phyloP scores from a whole-genome alignment of 495 filamentous ascomycete genomes.

The Bombardia bombarda region DNA sequence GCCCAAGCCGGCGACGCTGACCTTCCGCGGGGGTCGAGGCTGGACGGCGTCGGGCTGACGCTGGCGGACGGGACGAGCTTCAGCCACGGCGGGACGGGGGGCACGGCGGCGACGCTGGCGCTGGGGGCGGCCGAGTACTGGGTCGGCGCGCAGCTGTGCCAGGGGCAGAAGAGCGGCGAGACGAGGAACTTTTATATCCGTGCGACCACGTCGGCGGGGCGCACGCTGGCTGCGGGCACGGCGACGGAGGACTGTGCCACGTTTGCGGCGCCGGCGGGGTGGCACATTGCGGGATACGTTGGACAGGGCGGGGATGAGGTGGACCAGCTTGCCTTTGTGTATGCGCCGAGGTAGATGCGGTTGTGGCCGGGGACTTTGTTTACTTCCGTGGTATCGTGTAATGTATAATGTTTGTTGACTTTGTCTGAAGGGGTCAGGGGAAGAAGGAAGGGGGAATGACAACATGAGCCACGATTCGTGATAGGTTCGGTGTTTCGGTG shows the following conservation, averaged over 20 bases:
- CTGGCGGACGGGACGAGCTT: conserved; percentile 36
- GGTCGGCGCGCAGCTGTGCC: conserved; percentile 43
- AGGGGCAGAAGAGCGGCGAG: conserved; percentile 36
- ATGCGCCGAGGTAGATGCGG: conserved; percentile 32
- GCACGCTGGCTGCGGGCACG: conserved; percentile 39
- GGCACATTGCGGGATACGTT: conserved; percentile 49
- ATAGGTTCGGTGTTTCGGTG: too few species aligned
- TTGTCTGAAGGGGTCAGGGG: too few species aligned
- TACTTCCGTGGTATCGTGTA: too few species aligned
- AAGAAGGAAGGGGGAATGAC: too few species aligned
- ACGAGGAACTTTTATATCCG: conserved; percentile 51
- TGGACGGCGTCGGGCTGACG: conserved; percentile 44
- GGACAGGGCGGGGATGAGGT: conserved; percentile 52
- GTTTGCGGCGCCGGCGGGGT: conserved; percentile 43
- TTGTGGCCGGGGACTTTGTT: too few species aligned
- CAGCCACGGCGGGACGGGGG: conserved; percentile 50
- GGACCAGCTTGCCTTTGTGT: conserved; percentile 52
- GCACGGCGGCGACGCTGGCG: conserved; percentile 32
- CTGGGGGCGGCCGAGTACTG: conserved; percentile 41
- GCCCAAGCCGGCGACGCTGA: conserved; percentile 29
- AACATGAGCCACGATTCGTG: too few species aligned
- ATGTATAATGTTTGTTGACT: too few species aligned
- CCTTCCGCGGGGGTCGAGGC: conserved; percentile 40
- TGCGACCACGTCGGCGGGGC: conserved; percentile 45
- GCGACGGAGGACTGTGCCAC: conserved; percentile 41